A percentile compares a stretch with the other conserved stretches of the same genome.
Conservation (phyloP, 2,329 filamentous ascomycete species). For the Alternaria triticina region DNA sequence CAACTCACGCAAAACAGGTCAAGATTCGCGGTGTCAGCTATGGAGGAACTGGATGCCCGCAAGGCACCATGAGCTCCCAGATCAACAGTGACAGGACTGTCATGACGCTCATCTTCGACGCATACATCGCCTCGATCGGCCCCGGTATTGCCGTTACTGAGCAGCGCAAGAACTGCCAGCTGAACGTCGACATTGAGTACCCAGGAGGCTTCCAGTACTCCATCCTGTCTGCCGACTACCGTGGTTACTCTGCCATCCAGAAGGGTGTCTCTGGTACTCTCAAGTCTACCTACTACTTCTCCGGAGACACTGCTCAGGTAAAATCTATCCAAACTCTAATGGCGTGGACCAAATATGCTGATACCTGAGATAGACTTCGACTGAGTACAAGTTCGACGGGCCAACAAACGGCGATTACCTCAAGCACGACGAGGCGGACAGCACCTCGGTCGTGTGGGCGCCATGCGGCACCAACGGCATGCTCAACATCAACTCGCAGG, state of each 20-base stretch:
- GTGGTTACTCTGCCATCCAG: constrained; percentile 58
- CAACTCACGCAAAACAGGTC: constrained; percentile 40
- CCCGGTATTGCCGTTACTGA: constrained; percentile 51
- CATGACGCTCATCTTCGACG: constrained; percentile 61
- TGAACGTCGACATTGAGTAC: constrained; percentile 60
- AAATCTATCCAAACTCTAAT: neutral
- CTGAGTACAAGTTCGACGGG: constrained; percentile 50
- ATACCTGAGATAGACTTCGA: constrained; percentile 37
- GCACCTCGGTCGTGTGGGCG: constrained; percentile 59
- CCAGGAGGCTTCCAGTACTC: constrained; percentile 62
- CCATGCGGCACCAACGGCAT: constrained; percentile 58
- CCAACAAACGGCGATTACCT: constrained; percentile 48
- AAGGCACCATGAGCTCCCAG: constrained; percentile 51
- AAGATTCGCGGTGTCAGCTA: constrained; percentile 54
- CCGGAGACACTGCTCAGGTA: constrained; percentile 54
- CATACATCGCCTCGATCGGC: constrained; percentile 59
- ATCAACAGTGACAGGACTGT: constrained; percentile 53
- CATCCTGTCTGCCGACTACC: constrained; percentile 60
- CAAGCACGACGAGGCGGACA: constrained; percentile 51
- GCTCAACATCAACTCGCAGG: constrained; percentile 62
- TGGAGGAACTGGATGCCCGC: constrained; percentile 57
- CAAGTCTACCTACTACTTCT: constrained; percentile 63
- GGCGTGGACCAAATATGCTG: neutral
- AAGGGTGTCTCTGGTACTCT: constrained; percentile 56
- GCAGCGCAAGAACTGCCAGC: constrained; percentile 61